A percentile compares a stretch with the other conserved stretches of the same genome.
Conservation (phyloP, 768 basidiomycete genomes). For the Boletus fagicola region DNA sequence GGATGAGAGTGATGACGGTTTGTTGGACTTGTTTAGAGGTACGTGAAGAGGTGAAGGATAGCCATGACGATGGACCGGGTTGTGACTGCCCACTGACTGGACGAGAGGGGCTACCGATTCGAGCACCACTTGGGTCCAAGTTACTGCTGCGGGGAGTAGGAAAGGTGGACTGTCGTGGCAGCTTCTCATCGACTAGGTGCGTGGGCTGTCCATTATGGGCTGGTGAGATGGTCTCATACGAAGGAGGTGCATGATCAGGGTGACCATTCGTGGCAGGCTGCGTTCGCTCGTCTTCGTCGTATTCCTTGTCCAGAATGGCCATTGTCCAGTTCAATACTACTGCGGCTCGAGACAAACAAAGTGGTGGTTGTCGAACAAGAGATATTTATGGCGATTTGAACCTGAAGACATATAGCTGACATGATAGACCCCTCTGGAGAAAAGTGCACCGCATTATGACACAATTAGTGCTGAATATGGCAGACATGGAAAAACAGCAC, state of each 20-base stretch:
- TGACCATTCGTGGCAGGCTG: background rate
- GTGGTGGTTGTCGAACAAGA: background rate
- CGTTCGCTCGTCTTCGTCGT: slow-evolving; percentile 7
- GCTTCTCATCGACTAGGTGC: slow-evolving; percentile 14
- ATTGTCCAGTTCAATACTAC: slow-evolving; percentile 4
- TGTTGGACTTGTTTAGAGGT: slow-evolving; percentile 47
- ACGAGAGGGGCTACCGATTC: background rate
- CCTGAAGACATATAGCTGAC: background rate
- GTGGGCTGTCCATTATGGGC: background rate
- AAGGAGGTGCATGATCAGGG: slow-evolving; percentile 25
- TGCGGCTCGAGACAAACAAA: background rate
- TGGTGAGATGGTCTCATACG: slow-evolving; percentile 23
- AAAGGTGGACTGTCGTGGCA: background rate
- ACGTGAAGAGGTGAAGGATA: slow-evolving; percentile 22
- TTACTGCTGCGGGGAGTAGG: background rate
- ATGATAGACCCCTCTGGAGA: slow-evolving; percentile 32
- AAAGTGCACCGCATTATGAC: slow-evolving; percentile 40
- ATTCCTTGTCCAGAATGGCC: slow-evolving; percentile 23
- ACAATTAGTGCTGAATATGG: background rate
- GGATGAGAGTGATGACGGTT: slow-evolving; percentile 54
- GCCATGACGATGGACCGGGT: slow-evolving; percentile 14
- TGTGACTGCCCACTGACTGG: background rate
- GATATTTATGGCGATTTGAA: background rate
- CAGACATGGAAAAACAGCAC: background rate
- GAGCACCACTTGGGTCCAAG: background rate